phyloP scores from a whole-genome alignment of 106 monocot species.

The Dendrobium nobile region DNA sequence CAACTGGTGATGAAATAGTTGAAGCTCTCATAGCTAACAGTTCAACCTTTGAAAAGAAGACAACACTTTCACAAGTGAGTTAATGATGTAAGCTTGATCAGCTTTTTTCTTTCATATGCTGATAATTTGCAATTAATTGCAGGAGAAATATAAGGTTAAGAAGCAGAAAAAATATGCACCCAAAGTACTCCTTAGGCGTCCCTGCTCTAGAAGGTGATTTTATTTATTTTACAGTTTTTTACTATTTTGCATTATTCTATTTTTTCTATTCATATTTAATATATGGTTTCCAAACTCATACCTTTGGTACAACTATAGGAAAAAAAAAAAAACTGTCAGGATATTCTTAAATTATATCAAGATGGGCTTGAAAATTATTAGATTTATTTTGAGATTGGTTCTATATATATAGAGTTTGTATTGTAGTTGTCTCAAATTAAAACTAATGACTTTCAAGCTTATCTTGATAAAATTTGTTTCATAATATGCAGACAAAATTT shows the following conservation, averaged over 20 bases:
- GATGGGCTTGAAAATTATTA: no score
- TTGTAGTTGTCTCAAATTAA: no score
- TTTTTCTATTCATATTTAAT: background rate
- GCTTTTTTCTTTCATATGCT: background rate
- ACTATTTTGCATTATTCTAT: background rate
- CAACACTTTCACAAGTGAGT: constrained; percentile 80
- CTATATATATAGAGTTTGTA: no score
- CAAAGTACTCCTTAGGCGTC: constrained; percentile 88
- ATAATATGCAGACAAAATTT: no score
- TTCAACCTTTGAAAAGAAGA: constrained; percentile 90
- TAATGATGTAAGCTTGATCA: background rate
- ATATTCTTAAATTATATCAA: no score
- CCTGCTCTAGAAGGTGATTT: constrained; percentile 73
- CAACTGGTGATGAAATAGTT: constrained; percentile 75
- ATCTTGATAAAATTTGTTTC: no score
- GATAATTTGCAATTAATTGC: constrained; percentile 15
- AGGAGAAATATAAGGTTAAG: constrained; percentile 94
- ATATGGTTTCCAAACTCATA: background rate
- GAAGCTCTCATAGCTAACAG: constrained; percentile 97
- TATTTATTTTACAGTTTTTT: constrained; percentile 2
- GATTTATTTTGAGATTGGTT: no score
- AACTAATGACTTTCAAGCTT: no score
- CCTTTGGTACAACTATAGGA: no score
- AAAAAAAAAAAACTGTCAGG: no score
- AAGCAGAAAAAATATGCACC: constrained; percentile 99